Percentiles rank a stretch among this genome's conserved stretches.
These are phyloP conservation scores for Phytopythium vexans DNA, from an alignment of 352 stramenopile species.

Conservation along the genomic window DNA sequence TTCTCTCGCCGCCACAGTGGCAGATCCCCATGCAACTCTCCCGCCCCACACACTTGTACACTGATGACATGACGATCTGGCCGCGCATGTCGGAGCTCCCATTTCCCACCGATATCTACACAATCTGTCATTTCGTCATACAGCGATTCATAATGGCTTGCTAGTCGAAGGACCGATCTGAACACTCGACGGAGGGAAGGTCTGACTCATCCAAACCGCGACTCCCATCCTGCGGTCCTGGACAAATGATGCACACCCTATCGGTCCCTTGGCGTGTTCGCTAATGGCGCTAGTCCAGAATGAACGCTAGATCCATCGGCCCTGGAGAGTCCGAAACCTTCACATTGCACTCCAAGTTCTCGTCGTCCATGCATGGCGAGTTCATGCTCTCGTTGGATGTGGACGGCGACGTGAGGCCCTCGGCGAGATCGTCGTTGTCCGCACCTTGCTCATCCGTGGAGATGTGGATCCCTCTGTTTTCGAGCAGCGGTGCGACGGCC, in stretches of 20 bases:
- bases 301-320: slow-evolving; percentile 2
- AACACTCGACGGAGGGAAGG: too few species aligned
- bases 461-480: neutral
- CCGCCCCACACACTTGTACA: too few species aligned
- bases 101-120: too few species aligned
- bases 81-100: too few species aligned
- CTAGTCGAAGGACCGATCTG: too few species aligned
- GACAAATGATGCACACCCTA: neutral
- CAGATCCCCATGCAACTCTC: too few species aligned
- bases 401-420: neutral
- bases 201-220: too few species aligned
- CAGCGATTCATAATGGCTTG: too few species aligned
- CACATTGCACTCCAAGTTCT: neutral
- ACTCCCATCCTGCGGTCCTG: too few species aligned
- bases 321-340: neutral
- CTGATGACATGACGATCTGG: too few species aligned
- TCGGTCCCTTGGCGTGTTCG: neutral
- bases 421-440: neutral
- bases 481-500: neutral
- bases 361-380: neutral
- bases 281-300: neutral
- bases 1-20: too few species aligned
- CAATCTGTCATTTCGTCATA: too few species aligned
- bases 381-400: neutral
- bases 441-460: neutral